Base-by-base conservation (phyloP, 169 alveolate species). In the Plasmodium vinckei region DNA sequence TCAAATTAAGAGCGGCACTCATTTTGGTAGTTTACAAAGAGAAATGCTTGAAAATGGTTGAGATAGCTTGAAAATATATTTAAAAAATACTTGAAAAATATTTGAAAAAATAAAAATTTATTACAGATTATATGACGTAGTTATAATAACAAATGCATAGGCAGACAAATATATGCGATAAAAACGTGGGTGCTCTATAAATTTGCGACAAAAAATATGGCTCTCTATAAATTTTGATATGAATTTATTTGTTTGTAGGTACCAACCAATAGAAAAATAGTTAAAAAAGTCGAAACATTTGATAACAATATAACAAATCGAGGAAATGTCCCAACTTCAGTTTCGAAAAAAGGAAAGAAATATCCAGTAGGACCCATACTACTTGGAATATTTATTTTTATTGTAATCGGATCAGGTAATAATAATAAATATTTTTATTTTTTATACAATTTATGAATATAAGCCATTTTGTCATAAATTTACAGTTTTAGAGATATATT, bases 391-490 rank as follows among this genome's bases (percentile, higher is more conserved):
- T 84, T 84, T 51, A 54, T 84, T 56, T 84, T 84, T 68, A 73
- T 84, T 51, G 91, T 84, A 44, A 84, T 84, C 39, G 91, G 91
- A 56, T 84, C 91, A 60, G 91, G 91, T 84, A 79, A 23, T 72
- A 51, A n/a, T 47, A 1, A 25, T 67, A n/a, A 13, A 67, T 60
- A 10, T n/a, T 0, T 60, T 60, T 60, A 13, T 10, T 51, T 51
- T 51, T 44, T n/a, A 44, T 23, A 15, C 15, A 17, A 5, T 9
- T 5, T 57, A 57, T 57, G 9, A 57, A 19, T 10, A 57, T 6
- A 0, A 0, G 0, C 17, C 0, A 23, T n/a, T 57, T n/a, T 19
- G 19, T 57, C 13, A 57, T 51, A 13, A 12, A 51, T 51, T 51
- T 51, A 7, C n/a, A 51, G 59, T 33, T 33, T 33, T 33, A 27